A percentile compares a stretch with the other conserved stretches of the same genome.
Conservation (phyloP, 2,329 filamentous ascomycete species). For the Colletotrichum horii region DNA sequence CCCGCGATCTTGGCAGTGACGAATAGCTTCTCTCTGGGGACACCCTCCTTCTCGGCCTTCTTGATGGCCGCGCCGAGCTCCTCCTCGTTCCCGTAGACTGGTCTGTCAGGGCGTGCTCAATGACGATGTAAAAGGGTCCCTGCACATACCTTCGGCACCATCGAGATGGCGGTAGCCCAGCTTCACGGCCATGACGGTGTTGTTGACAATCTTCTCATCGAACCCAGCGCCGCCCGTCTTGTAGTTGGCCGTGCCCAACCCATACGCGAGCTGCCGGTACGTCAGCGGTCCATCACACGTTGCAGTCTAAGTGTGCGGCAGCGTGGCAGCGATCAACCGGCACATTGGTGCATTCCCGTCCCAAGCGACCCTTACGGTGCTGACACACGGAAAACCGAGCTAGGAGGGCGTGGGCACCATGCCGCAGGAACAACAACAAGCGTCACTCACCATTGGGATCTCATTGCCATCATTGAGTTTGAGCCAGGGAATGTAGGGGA, state of each 20-base stretch:
- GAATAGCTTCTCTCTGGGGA: conserved; percentile 72
- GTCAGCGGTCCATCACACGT: neutral
- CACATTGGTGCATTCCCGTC: neutral
- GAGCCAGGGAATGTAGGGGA: conserved; percentile 56
- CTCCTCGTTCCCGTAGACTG: conserved; percentile 68
- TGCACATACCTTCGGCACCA: conserved; percentile 67
- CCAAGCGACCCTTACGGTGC: neutral
- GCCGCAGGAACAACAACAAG: neutral
- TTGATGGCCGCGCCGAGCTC: conserved; percentile 77
- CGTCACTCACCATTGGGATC: conserved; percentile 67
- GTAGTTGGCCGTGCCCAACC: conserved; percentile 71
- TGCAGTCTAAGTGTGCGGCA: neutral
- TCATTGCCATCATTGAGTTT: conserved; percentile 77
- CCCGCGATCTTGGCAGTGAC: conserved; percentile 65
- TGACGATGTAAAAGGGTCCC: neutral
- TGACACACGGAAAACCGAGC: neutral
- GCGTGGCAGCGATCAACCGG: neutral
- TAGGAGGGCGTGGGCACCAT: neutral
- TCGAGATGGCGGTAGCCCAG: conserved; percentile 77
- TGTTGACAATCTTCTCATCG: conserved; percentile 57
- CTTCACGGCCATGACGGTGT: conserved; percentile 67
- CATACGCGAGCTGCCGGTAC: conserved; percentile 66
- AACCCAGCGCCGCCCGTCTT: conserved; percentile 58
- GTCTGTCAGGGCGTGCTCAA: conserved; percentile 9
- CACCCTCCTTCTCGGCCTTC: conserved; percentile 63